These are phyloP conservation scores for Penicillium bovifimosum DNA, from an alignment of 495 filamentous ascomycete species.

Conservation along the genomic window DNA sequence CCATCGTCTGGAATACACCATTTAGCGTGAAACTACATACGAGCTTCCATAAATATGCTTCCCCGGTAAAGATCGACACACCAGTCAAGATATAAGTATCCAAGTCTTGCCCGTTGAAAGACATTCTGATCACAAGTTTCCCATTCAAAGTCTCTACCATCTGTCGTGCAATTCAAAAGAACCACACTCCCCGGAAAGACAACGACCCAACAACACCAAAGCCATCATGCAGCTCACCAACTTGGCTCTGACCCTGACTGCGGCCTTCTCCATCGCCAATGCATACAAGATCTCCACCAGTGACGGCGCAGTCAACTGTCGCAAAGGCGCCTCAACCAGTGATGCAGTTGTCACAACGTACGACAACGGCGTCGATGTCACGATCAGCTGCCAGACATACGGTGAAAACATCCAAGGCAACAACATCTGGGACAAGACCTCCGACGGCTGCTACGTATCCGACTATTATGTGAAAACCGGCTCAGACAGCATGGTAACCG, in stretches of 20 bases:
- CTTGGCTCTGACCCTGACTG: conserved; percentile 11
- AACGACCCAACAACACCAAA: too few species aligned
- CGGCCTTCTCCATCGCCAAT: conserved; percentile 12
- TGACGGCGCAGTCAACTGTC: conserved; percentile 9
- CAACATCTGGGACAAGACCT: conserved; percentile 15
- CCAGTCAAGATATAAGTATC: conserved; percentile 6
- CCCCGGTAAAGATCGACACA: conserved; percentile 1
- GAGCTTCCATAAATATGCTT: too few species aligned
- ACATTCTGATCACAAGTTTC: conserved; percentile 1
- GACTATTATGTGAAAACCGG: conserved; percentile 17
- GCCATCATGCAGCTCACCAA: conserved; percentile 11
- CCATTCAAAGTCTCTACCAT: background rate
- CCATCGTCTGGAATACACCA: background rate
- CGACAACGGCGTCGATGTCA: conserved; percentile 5
- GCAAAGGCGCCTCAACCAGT: conserved; percentile 9
- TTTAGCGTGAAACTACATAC: background rate
- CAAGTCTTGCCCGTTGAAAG: background rate
- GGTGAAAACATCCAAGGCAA: conserved; percentile 9
- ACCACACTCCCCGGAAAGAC: background rate
- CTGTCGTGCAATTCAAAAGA: background rate
- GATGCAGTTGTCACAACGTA: conserved; percentile 8
- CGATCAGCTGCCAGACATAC: conserved; percentile 11
- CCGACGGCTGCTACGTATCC: conserved; percentile 12
- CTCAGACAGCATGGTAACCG: conserved; percentile 11
- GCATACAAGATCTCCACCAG: conserved; percentile 5